phyloP scores from a whole-genome alignment of 192 early-diverging fungal genomes.

The Podila clonocystis region DNA sequence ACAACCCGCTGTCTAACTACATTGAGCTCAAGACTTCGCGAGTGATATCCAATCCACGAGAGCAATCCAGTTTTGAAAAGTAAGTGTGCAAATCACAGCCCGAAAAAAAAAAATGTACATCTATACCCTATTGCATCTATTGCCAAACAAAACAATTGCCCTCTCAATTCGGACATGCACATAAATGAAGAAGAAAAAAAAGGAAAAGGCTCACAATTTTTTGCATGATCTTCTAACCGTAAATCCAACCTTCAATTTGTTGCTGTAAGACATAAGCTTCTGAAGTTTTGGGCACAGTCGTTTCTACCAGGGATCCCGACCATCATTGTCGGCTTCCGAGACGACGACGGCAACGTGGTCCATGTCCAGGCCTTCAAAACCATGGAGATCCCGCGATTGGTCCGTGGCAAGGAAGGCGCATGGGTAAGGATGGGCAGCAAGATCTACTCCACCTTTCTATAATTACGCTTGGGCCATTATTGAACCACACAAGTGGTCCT shows the following conservation, averaged over 20 bases:
- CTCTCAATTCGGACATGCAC: no score
- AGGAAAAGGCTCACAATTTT: background rate
- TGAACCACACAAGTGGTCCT: background rate
- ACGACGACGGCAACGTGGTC: conserved; percentile 72
- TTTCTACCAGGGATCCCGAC: conserved; percentile 88
- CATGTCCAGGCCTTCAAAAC: conserved; percentile 76
- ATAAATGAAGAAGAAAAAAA: background rate
- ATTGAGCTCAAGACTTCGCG: conserved; percentile 87
- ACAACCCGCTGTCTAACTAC: conserved; percentile 71
- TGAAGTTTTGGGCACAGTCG: conserved; percentile 95
- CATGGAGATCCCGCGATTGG: conserved; percentile 82
- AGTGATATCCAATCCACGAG: conserved; percentile 58
- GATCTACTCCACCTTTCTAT: background rate
- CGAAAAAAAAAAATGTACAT: no score
- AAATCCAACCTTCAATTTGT: background rate
- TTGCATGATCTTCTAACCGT: background rate
- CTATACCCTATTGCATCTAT: no score
- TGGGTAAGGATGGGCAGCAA: conserved; percentile 66
- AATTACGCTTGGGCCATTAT: background rate
- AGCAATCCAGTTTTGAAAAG: conserved; percentile 70
- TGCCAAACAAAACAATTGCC: no score
- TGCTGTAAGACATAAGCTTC: conserved; percentile 77
- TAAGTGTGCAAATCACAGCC: conserved; percentile 38
- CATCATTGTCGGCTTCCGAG: conserved; percentile 88
- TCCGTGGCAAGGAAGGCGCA: conserved; percentile 68